Conservation (phyloP, 257 asterid species). For the Salvia miltiorrhiza region DNA sequence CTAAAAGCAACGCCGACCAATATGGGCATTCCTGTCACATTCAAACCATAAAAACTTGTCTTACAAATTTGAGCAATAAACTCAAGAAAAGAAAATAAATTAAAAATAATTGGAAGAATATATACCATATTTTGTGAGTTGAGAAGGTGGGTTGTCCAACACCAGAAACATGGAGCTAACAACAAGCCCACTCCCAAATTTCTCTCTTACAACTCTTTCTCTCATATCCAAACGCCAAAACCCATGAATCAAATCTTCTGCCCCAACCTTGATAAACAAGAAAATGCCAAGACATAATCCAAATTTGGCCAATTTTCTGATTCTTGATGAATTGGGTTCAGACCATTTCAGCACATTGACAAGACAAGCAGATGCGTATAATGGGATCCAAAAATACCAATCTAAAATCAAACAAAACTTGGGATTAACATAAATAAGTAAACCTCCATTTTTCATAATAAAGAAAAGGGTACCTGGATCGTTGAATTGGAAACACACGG, state of each 20-base stretch:
- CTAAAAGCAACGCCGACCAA: constrained; percentile 5
- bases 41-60: not conserved
- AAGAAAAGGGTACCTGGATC: constrained; percentile 31
- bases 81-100: too few relatives aligned
- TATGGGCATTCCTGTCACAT: constrained; percentile 1
- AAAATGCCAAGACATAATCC: constrained; percentile 41
- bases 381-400: constrained; percentile 51
- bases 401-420: constrained; percentile 25
- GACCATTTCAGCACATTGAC: constrained; percentile 30
- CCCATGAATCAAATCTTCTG: constrained; percentile 35
- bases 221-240: constrained; percentile 54
- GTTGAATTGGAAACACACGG: constrained; percentile 37
- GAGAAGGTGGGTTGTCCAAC: constrained; percentile 16
- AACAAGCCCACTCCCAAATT: constrained; percentile 66
- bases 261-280: constrained; percentile 47
- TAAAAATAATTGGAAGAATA: not conserved
- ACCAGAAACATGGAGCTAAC: constrained; percentile 48
- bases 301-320: constrained; percentile 24
- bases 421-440: not conserved
- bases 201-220: constrained; percentile 63
- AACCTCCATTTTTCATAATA: not conserved
- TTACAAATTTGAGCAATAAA: not conserved
- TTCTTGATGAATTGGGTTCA: constrained; percentile 21
- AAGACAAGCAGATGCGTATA: constrained; percentile 28
- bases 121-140: constrained; percentile 33